A percentile compares a stretch with the other conserved stretches of the same genome.
Evolutionary conservation across 2,329 filamentous ascomycete genomes (phyloP).

Genomic region (Aspergillus latus): DNA sequence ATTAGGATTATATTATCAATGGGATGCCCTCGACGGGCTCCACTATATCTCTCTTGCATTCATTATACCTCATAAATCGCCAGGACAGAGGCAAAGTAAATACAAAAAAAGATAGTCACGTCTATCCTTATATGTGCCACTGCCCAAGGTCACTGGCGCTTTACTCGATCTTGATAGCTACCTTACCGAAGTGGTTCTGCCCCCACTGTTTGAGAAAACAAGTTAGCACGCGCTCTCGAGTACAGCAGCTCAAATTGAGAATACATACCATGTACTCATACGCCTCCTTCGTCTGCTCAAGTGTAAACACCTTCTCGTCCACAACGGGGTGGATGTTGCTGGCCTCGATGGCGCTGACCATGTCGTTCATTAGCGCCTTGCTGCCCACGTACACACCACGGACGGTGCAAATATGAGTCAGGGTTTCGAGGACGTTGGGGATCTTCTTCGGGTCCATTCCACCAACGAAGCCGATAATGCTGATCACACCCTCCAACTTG

Average conservation of each 20-base stretch:
- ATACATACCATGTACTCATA: constrained; percentile 53
- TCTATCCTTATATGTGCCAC: neutral
- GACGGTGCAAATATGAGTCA: constrained; percentile 55
- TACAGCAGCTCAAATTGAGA: constrained; percentile 20
- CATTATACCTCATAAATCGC: too few relatives aligned
- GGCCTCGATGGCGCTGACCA: constrained; percentile 59
- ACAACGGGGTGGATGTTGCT: constrained; percentile 61
- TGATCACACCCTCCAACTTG: constrained; percentile 56
- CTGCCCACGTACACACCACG: constrained; percentile 59
- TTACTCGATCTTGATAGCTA: constrained; percentile 49
- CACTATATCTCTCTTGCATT: too few relatives aligned
- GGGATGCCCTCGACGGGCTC: too few relatives aligned
- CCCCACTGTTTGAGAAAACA: constrained; percentile 37
- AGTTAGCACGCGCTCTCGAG: constrained; percentile 20
- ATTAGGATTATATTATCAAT: too few relatives aligned
- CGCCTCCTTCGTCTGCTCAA: constrained; percentile 54
- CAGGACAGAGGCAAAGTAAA: too few relatives aligned
- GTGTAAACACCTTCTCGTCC: constrained; percentile 57
- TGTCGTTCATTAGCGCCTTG: constrained; percentile 58
- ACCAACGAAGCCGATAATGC: constrained; percentile 59
- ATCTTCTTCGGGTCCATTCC: constrained; percentile 48
- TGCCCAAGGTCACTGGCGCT: neutral
- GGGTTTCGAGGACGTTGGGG: constrained; percentile 53
- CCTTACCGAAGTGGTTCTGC: constrained; percentile 58
- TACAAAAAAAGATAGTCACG: too few relatives aligned